Evolutionary conservation across 202 grass and related monocot genomes (phyloP).

Genomic region (Tripidium arundinaceum): DNA sequence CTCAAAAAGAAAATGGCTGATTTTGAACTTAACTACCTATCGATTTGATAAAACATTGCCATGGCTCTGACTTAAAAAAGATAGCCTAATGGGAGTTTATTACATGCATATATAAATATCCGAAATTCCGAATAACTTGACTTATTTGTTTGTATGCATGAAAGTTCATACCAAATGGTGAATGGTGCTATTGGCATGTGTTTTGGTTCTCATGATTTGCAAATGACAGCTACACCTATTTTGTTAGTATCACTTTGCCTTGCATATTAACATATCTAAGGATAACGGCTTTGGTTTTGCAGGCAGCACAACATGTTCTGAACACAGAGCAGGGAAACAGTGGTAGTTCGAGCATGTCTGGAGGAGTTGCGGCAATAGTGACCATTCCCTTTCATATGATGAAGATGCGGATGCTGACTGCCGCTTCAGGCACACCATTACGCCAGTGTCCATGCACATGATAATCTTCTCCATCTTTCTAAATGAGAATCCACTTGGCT

Average conservation of each 20-base stretch:
- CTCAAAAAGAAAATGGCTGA: too few relatives aligned
- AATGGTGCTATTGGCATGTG: neutral
- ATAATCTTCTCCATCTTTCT: too few relatives aligned
- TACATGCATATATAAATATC: neutral
- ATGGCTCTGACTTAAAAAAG: neutral
- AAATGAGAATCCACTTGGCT: too few relatives aligned
- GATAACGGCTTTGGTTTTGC: constrained; percentile 12
- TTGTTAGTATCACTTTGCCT: neutral
- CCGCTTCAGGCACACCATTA: too few relatives aligned
- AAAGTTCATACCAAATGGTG: neutral
- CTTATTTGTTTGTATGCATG: neutral
- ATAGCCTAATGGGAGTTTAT: neutral
- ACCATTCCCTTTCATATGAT: too few relatives aligned
- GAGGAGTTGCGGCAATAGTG: constrained; percentile 60
- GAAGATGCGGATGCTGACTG: too few relatives aligned
- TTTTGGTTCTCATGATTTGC: neutral
- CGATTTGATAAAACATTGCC: neutral
- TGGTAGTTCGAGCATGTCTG: constrained; percentile 71
- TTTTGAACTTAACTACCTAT: neutral
- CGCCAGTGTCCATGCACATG: too few relatives aligned
- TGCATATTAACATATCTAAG: constrained; percentile 1
- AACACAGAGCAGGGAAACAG: constrained; percentile 73
- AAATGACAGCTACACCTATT: neutral
- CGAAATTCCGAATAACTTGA: neutral
- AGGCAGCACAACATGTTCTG: constrained; percentile 69